phyloP scores from a whole-genome alignment of 441 rosid genomes.

The Dalechampia spathulata region DNA sequence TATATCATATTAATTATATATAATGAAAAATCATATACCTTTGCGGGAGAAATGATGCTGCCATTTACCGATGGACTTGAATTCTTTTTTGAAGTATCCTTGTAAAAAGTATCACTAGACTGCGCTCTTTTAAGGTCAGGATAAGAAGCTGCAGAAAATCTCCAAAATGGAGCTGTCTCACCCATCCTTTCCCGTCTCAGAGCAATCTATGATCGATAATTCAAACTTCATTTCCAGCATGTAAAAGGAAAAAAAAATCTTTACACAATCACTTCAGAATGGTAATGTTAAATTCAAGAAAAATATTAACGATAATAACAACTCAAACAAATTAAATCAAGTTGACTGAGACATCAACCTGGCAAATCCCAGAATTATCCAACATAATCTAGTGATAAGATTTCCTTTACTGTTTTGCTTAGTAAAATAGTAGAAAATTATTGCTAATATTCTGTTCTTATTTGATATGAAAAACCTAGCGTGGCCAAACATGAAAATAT shows the following conservation, averaged over 20 bases:
- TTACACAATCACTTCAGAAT: too few species aligned
- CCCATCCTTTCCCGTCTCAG: slow-evolving; percentile 81
- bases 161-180: slow-evolving; percentile 79
- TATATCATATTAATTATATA: not conserved
- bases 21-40: slow-evolving; percentile 28
- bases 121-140: slow-evolving; percentile 53
- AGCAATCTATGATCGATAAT: slow-evolving; percentile 46
- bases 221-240: not conserved
- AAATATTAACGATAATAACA: too few species aligned
- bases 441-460: too few species aligned
- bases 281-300: too few species aligned
- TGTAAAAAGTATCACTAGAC: slow-evolving; percentile 30
- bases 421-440: too few species aligned
- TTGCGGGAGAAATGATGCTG: slow-evolving; percentile 29
- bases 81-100: slow-evolving; percentile 10
- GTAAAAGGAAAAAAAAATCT: not conserved
- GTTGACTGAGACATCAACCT: too few species aligned
- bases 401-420: too few species aligned
- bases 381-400: too few species aligned
- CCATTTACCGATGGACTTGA: slow-evolving; percentile 22
- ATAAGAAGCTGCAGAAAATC: slow-evolving; percentile 74
- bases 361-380: too few species aligned
- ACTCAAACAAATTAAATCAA: too few species aligned
- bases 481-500: too few species aligned
- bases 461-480: too few species aligned